Base-by-base conservation (phyloP, 2,329 filamentous ascomycete genomes). In the Trichoderma hamatum region DNA sequence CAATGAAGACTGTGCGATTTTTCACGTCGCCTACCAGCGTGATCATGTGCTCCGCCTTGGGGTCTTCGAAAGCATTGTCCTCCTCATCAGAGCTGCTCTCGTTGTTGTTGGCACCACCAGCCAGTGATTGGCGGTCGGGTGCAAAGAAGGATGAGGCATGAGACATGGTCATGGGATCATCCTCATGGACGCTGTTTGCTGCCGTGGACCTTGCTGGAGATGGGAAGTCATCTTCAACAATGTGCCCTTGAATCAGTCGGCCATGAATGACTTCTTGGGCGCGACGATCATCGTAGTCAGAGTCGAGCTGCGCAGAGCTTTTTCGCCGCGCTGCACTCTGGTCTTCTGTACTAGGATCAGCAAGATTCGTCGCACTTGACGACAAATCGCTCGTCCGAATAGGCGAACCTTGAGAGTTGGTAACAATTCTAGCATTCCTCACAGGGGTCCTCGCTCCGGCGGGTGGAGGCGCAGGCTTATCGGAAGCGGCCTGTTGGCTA, bases 1-100 rank as follows among this genome's bases (percentile, higher is more conserved):
- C 92, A 71, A 99, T 94, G 78, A 99, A 91, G 66, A 98, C 96
- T 0, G 93, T 90, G 69, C 93, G 89, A 77, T 93, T 89, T 76
- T 90, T 91, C 70, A 99, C 96, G 75, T 98, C 93, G 70, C 96
- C 96, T 16, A 99, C 96, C n/a, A 99, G 85, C 0, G 96, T 99
- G 75, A 99, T 96, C 84, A 95, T 97, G 76, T 94, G 94, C 82
- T 99, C 96, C 26, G 95, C 85, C 70, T 91, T 90, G 13, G 91
- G 89, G 73, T 95, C 89, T 74, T 91, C 88, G 64, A 95, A 88
- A n/a, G 90, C 89, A 73, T 96, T 93, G 75, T 99, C 96, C 79
- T 98, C 96, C 71, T 97, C 95, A 73, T 97, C 96, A 14, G 92
- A 94, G 28, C 89, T 91, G 46, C 87, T 91, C n/a, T 86, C 90